Percentiles rank a stretch among this genome's conserved stretches.
phyloP scores from a whole-genome alignment of 1,284 basidiomycete species.

The Cyathus olla region DNA sequence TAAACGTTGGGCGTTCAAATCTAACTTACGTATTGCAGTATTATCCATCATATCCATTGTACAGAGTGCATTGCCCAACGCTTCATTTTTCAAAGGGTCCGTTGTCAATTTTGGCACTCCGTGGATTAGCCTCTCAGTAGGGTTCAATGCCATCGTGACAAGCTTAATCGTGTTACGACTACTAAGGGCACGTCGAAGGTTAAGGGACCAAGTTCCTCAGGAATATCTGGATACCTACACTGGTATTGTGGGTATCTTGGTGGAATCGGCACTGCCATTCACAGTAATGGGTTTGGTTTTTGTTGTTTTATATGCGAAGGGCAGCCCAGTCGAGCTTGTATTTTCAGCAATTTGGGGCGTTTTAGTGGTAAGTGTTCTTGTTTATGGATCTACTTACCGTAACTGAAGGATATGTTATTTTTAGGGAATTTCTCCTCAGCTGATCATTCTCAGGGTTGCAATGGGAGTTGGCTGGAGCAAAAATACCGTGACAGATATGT shows the following conservation, averaged over 20 bases:
- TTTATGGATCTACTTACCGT: not conserved
- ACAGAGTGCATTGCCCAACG: conserved; percentile 22
- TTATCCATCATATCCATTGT: conserved; percentile 21
- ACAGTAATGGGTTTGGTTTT: conserved; percentile 21
- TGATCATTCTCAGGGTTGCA: conserved; percentile 22
- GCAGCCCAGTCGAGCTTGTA: conserved; percentile 1
- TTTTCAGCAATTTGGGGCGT: conserved; percentile 18
- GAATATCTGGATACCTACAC: conserved; percentile 16
- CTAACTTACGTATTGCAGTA: conserved; percentile 13
- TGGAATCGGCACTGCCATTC: conserved; percentile 26
- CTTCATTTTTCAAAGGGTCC: conserved; percentile 16
- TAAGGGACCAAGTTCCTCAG: conserved; percentile 4
- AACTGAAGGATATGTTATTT: not conserved
- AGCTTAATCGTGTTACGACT: conserved; percentile 23
- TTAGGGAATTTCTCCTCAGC: conserved; percentile 17
- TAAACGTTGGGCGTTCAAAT: not conserved
- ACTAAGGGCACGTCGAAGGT: conserved; percentile 8
- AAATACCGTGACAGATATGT: too few relatives aligned
- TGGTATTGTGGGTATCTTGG: conserved; percentile 18
- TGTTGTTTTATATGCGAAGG: conserved; percentile 9
- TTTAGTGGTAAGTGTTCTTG: not conserved
- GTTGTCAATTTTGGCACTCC: conserved; percentile 27
- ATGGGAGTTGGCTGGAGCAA: conserved; percentile 21
- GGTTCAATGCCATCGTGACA: conserved; percentile 32
- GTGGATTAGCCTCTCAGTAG: conserved; percentile 29